Evolutionary conservation across 768 basidiomycete genomes (phyloP).

Genomic region (Astraeus odoratus): DNA sequence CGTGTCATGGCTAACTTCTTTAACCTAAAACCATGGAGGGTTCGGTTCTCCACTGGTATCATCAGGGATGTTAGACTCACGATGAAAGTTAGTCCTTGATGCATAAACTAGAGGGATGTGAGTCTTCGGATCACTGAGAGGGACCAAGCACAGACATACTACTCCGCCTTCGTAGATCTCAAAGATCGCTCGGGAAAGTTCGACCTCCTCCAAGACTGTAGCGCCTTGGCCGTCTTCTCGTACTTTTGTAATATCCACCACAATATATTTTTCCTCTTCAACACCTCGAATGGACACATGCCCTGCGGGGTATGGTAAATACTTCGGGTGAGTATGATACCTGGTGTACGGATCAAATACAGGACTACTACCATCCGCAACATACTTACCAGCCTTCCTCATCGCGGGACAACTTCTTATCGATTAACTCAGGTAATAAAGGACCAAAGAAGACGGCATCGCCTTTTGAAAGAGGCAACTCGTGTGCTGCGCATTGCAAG

Average conservation of each 20-base stretch:
- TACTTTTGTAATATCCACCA: constrained; percentile 55
- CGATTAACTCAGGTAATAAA: constrained; percentile 50
- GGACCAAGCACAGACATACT: constrained; percentile 34
- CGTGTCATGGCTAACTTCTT: constrained; percentile 74
- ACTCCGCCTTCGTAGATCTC: constrained; percentile 89
- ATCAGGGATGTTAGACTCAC: constrained; percentile 32
- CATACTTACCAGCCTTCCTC: constrained; percentile 70
- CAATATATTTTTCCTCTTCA: constrained; percentile 71
- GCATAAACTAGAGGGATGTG: constrained; percentile 57
- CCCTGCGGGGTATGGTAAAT: constrained; percentile 67
- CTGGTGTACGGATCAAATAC: constrained; percentile 29
- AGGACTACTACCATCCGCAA: background rate
- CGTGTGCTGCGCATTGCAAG: constrained; percentile 80
- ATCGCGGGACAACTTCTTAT: constrained; percentile 53
- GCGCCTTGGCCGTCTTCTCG: constrained; percentile 22
- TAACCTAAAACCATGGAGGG: constrained; percentile 40
- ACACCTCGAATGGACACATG: constrained; percentile 69
- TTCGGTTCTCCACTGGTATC: background rate
- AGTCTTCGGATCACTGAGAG: background rate
- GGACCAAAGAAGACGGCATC: constrained; percentile 74
- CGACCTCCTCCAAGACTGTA: constrained; percentile 70
- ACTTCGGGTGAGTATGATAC: constrained; percentile 80
- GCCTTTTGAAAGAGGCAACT: constrained; percentile 68
- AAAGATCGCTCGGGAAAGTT: constrained; percentile 76
- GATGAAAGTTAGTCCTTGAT: constrained; percentile 78